These are phyloP conservation scores for Xylariaceae sp. DNA, from an alignment of 2,329 filamentous ascomycete species.

Conservation along the genomic window DNA sequence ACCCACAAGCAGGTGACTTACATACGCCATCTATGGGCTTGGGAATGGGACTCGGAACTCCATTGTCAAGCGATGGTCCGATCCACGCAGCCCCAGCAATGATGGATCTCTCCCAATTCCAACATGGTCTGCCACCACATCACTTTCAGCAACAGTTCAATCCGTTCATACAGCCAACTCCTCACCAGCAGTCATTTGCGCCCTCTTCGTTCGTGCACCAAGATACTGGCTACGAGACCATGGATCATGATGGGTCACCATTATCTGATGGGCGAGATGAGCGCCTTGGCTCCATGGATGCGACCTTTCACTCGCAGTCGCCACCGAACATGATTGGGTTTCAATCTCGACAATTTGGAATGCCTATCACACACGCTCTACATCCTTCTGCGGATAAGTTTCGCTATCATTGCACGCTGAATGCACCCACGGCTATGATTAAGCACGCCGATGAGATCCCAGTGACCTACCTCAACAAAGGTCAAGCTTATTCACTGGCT, in stretches of 20 bases:
- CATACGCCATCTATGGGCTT: conserved; percentile 76
- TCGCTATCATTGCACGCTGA: conserved; percentile 83
- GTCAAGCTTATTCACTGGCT: conserved; percentile 85
- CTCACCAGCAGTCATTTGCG: conserved; percentile 59
- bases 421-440: conserved; percentile 95
- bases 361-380: conserved; percentile 41
- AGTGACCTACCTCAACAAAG: conserved; percentile 97
- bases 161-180: conserved; percentile 62
- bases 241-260: conserved; percentile 70
- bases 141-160: conserved; percentile 64
- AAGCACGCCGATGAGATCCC: conserved; percentile 87
- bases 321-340: conserved; percentile 52
- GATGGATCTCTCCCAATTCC: conserved; percentile 66
- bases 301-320: conserved; percentile 57
- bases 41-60: conserved; percentile 73
- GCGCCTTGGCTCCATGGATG: conserved; percentile 52
- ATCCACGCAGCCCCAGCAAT: conserved; percentile 56
- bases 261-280: conserved; percentile 51
- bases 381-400: conserved; percentile 66
- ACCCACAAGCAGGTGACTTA: conserved; percentile 78
- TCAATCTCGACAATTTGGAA: conserved; percentile 46
- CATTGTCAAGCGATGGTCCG: conserved; percentile 66
- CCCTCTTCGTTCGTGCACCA: conserved; percentile 78
- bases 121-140: conserved; percentile 49
- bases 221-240: conserved; percentile 72